Conservation (phyloP, 805 yeast genomes). For the Kodamaea kakaduensis region DNA sequence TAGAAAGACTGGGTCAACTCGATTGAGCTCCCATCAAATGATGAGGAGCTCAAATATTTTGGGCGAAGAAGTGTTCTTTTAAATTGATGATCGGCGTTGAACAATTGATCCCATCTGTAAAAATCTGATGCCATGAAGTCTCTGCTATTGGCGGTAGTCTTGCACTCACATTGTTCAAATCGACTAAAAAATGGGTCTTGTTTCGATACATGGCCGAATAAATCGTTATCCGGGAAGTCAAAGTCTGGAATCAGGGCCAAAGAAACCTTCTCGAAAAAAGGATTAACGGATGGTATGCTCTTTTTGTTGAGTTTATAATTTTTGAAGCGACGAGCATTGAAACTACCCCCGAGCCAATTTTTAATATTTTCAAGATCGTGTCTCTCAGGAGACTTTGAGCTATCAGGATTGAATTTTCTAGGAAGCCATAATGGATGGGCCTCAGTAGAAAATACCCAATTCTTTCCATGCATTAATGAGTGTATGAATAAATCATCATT, state of each 20-base stretch:
- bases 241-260: constrained; percentile 10
- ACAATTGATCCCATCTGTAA: constrained; percentile 38
- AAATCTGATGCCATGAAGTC: constrained; percentile 34
- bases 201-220: constrained; percentile 9
- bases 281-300: neutral
- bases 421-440: constrained; percentile 87
- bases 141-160: constrained; percentile 17
- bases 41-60: constrained; percentile 18
- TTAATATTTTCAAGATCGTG: neutral
- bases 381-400: neutral
- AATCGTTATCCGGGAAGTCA: constrained; percentile 13
- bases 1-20: constrained; percentile 28
- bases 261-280: constrained; percentile 15
- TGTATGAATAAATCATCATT: constrained; percentile 45
- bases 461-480: constrained; percentile 34
- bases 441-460: constrained; percentile 74
- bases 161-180: constrained; percentile 30
- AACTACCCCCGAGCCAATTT: neutral
- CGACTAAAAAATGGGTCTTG: constrained; percentile 16
- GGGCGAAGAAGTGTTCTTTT: constrained; percentile 43
- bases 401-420: constrained; percentile 10
- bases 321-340: neutral
- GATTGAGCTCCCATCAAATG: constrained; percentile 23
- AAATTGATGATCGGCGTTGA: constrained; percentile 42
- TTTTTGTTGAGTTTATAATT: neutral